phyloP scores from a whole-genome alignment of 805 yeast genomes.

The Lachancea kluyveri region DNA sequence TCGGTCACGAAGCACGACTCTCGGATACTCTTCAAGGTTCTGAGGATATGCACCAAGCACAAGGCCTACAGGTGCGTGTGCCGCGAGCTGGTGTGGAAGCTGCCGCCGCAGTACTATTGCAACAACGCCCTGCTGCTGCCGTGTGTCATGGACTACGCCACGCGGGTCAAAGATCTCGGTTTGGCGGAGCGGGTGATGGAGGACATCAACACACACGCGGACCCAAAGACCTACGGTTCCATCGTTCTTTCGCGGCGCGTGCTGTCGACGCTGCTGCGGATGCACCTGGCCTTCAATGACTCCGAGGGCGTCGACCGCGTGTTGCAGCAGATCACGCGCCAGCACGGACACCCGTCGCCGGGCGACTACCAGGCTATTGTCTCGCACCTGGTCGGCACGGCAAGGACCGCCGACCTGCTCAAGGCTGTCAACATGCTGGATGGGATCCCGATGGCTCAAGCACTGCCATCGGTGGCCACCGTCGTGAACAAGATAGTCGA shows the following conservation, averaged over 20 bases:
- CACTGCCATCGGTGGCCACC: conserved; percentile 15
- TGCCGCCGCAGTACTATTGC: conserved; percentile 19
- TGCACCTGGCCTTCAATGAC: conserved; percentile 26
- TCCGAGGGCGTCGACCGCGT: conserved; percentile 24
- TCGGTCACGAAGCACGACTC: conserved; percentile 20
- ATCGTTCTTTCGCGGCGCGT: conserved; percentile 18
- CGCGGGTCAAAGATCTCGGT: conserved; percentile 10
- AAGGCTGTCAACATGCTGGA: conserved; percentile 20
- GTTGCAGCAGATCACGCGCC: conserved; percentile 17
- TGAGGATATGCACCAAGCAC: conserved; percentile 17
- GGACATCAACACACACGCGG: conserved; percentile 15
- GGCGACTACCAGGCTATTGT: conserved; percentile 20
- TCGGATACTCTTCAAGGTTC: conserved; percentile 19
- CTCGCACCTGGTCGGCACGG: conserved; percentile 13
- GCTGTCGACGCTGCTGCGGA: conserved; percentile 18
- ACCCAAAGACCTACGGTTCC: conserved; percentile 11
- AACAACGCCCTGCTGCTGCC: conserved; percentile 24
- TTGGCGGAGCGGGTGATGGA: conserved; percentile 17
- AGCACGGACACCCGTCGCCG: conserved; percentile 16
- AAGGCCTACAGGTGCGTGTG: conserved; percentile 17
- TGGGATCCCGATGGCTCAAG: conserved; percentile 12
- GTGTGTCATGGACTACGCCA: conserved; percentile 16
- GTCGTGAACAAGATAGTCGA: conserved; percentile 18
- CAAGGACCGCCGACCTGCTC: conserved; percentile 12
- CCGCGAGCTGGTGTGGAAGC: conserved; percentile 11